Percentiles rank a stretch among this genome's conserved stretches.
phyloP scores from a whole-genome alignment of 1,284 basidiomycete genomes.

The Sporisorium graminicola region DNA sequence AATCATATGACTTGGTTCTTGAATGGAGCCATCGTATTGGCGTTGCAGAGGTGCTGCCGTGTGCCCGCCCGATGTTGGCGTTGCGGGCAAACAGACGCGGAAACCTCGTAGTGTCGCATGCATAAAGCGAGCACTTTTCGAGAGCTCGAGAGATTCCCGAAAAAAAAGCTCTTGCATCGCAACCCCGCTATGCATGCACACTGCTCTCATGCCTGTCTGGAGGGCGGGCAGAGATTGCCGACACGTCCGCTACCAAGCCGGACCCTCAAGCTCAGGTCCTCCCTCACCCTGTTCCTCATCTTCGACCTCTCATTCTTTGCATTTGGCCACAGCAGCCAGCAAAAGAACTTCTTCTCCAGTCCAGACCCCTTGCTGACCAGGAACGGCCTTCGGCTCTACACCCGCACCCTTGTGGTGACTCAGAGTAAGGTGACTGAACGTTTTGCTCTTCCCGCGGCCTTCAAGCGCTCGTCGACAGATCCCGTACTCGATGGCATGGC shows the following conservation, averaged over 20 bases:
- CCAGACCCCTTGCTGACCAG: background rate
- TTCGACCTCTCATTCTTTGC: background rate
- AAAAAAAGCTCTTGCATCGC: background rate
- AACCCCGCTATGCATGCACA: constrained; percentile 2
- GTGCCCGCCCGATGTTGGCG: too few relatives aligned
- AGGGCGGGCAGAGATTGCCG: constrained; percentile 1
- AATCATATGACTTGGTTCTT: too few relatives aligned
- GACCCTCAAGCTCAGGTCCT: too few relatives aligned
- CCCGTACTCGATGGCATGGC: too few relatives aligned
- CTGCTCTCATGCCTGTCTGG: background rate
- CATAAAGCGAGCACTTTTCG: background rate
- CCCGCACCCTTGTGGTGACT: too few relatives aligned
- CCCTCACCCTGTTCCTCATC: too few relatives aligned
- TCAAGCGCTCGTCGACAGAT: too few relatives aligned
- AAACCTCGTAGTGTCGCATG: too few relatives aligned
- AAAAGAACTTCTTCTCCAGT: background rate
- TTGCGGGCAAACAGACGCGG: background rate
- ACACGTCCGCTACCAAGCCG: background rate
- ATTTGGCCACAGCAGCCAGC: background rate
- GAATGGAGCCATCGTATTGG: too few relatives aligned
- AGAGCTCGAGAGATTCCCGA: constrained; percentile 3
- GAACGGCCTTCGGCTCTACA: background rate
- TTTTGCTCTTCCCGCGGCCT: too few relatives aligned
- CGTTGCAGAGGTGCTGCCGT: too few relatives aligned
- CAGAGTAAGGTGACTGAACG: too few relatives aligned